Percentiles rank a stretch among this genome's conserved stretches.
Evolutionary conservation across 2,329 filamentous ascomycete genomes (phyloP).

Genomic region (Aureobasidium sp.): DNA sequence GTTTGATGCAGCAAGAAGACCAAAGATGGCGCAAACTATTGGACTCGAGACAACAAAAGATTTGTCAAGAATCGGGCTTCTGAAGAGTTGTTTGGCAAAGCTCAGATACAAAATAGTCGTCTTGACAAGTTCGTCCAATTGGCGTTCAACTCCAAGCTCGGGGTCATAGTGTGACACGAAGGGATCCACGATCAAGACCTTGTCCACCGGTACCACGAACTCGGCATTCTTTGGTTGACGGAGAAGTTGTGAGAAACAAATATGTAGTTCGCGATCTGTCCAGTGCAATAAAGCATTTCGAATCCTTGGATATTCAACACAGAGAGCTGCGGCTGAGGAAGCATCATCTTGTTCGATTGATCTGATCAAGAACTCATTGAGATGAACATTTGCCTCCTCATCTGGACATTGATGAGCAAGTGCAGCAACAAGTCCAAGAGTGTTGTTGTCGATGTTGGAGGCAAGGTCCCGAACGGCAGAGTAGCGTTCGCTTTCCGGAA

Average conservation of each 20-base stretch:
- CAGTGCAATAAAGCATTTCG: conserved; percentile 17
- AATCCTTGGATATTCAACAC: conserved; percentile 18
- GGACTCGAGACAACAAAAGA: conserved; percentile 2
- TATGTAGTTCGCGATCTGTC: conserved; percentile 9
- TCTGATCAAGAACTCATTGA: conserved; percentile 16
- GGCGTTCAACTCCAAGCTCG: background rate
- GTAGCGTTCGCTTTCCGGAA: conserved; percentile 12
- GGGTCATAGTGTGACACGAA: conserved; percentile 9
- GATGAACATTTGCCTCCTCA: conserved; percentile 4
- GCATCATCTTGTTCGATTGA: conserved; percentile 19
- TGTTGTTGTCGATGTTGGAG: conserved; percentile 1
- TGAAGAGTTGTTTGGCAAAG: conserved; percentile 6
- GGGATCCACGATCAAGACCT: background rate
- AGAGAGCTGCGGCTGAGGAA: conserved; percentile 18
- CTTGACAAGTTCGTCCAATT: conserved; percentile 1
- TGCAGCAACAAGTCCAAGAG: conserved; percentile 14
- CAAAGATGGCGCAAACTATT: conserved; percentile 2
- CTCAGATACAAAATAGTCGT: conserved; percentile 6
- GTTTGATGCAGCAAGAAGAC: conserved; percentile 5
- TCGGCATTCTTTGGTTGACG: conserved; percentile 2
- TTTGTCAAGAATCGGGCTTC: background rate
- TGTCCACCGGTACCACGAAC: conserved; percentile 7
- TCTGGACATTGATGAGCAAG: conserved; percentile 14
- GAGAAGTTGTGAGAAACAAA: conserved; percentile 9
- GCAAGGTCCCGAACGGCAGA: conserved; percentile 12